Base-by-base conservation (phyloP, 2,329 filamentous ascomycete genomes). In the Sclerotinia borealis region DNA sequence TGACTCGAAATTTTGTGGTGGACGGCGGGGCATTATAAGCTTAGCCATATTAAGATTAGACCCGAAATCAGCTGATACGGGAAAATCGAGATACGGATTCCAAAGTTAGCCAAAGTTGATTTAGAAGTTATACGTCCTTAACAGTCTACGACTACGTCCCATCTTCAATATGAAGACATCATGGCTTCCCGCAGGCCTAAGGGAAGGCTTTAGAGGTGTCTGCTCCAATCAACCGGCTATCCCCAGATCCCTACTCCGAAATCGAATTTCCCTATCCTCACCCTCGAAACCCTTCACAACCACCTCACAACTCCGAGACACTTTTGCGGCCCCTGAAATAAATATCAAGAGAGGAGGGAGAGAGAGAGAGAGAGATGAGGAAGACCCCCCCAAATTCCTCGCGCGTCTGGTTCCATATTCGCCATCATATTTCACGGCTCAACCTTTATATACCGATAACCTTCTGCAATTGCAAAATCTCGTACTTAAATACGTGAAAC, bases 381-480 rank as follows among this genome's bases (percentile, higher is more conserved):
- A 66, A 69, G 52, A 74, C 70, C 0, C 22, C 3, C 29, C 43
- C 34, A 68, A 71, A 31, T 82, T 85, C 68, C 66, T 67, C 37
- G 87, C 90, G 60, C 91, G 95, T 68, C 80, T 96, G 27, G 80
- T 97, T 41, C 95, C 95, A 25, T 83, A 83, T 31, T 96, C 93
- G 41, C 88, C 91, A 3, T 95, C 93, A n/a, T 99, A 99, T 79
- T 99, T 98, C 80, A 93, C 92, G 59, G 89, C 89, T 59, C 88
- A 88, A 66, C 90, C 93, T 1, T 81, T 83, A 61, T 97, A 96
- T 80, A 95, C 89, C 77, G 95, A 99, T 77, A 85, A 90, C 72
- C 85, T 90, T 70, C 83, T 98, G 68, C 79, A 81, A 51, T 82
- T 99, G 54, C 85, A 91, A 70, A 81, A 83, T 13, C 82, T 98